Conservation (phyloP, 2,329 filamentous ascomycete species). For the Venturia oleaginea region DNA sequence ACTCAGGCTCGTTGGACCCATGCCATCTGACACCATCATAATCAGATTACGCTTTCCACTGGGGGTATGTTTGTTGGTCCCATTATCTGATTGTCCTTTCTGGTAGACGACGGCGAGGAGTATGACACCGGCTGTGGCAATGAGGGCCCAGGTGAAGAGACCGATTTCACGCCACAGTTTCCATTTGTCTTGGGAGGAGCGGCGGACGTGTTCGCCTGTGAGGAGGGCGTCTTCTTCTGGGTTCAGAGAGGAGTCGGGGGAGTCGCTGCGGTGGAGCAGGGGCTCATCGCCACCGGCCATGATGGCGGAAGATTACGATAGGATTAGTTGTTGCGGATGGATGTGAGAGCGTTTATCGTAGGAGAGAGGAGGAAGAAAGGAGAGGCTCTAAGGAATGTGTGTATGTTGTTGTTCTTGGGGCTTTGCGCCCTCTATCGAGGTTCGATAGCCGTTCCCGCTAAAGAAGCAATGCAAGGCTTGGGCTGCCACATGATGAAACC, state of each 20-base stretch:
- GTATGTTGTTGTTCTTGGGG: background rate
- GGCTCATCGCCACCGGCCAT: conserved; percentile 40
- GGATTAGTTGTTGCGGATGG: background rate
- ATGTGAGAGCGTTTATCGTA: background rate
- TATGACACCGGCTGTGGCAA: conserved; percentile 71
- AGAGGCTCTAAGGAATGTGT: background rate
- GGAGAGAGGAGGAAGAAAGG: background rate
- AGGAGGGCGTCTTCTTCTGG: conserved; percentile 56
- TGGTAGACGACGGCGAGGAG: conserved; percentile 76
- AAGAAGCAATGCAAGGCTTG: background rate
- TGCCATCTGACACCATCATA: conserved; percentile 98
- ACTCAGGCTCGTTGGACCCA: conserved; percentile 87
- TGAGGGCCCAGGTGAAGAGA: conserved; percentile 71
- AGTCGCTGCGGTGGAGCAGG: conserved; percentile 45
- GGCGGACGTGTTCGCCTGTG: conserved; percentile 41
- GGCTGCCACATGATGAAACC: background rate
- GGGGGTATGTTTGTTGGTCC: conserved; percentile 26
- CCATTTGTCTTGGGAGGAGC: conserved; percentile 33
- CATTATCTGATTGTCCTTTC: conserved; percentile 40
- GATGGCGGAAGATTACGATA: conserved; percentile 3
- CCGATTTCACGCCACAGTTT: conserved; percentile 63
- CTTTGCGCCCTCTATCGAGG: background rate
- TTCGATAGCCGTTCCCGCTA: background rate
- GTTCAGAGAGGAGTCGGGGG: conserved; percentile 36
- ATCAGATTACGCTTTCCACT: conserved; percentile 80